Percentiles rank a stretch among this genome's conserved stretches.
Evolutionary conservation across 2,329 filamentous ascomycete species (phyloP).

Genomic region (Neonectria neomacrospora): DNA sequence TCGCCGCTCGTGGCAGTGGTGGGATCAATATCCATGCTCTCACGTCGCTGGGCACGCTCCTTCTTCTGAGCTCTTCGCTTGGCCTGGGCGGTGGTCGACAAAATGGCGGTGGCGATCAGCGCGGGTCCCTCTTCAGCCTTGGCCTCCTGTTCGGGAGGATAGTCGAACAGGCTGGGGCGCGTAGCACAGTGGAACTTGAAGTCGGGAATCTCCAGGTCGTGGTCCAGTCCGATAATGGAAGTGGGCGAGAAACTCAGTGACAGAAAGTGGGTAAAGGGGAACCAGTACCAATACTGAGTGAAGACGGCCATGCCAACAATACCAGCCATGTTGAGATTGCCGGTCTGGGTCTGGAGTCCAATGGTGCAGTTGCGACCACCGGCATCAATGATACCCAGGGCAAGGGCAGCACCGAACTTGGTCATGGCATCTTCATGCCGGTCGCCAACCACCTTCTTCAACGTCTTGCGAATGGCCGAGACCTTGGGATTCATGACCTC

Average conservation of each 20-base stretch:
- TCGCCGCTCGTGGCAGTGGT: conserved; percentile 72
- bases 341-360: conserved; percentile 95
- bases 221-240: conserved; percentile 92
- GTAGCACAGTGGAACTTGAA: conserved; percentile 98
- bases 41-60: conserved; percentile 86
- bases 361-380: conserved; percentile 99
- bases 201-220: conserved; percentile 90
- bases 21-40: conserved; percentile 95
- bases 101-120: conserved; percentile 92
- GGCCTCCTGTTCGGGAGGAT: conserved; percentile 94
- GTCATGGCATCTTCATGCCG: conserved; percentile 99
- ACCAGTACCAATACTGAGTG: conserved; percentile 99
- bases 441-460: conserved; percentile 93
- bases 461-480: conserved; percentile 86
- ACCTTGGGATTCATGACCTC: conserved; percentile 99
- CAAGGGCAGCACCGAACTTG: conserved; percentile 95
- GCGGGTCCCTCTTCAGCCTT: conserved; percentile 94
- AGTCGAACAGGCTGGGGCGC: conserved; percentile 94
- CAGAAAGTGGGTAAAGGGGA: conserved; percentile 97
- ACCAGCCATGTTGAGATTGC: conserved; percentile 97
- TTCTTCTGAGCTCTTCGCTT: conserved; percentile 95
- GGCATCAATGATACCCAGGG: conserved; percentile 96
- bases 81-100: conserved; percentile 96
- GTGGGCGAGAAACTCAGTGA: conserved; percentile 97
- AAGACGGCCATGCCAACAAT: conserved; percentile 99